phyloP scores from a whole-genome alignment of 257 asterid genomes.

The Nicotiana knightiana region DNA sequence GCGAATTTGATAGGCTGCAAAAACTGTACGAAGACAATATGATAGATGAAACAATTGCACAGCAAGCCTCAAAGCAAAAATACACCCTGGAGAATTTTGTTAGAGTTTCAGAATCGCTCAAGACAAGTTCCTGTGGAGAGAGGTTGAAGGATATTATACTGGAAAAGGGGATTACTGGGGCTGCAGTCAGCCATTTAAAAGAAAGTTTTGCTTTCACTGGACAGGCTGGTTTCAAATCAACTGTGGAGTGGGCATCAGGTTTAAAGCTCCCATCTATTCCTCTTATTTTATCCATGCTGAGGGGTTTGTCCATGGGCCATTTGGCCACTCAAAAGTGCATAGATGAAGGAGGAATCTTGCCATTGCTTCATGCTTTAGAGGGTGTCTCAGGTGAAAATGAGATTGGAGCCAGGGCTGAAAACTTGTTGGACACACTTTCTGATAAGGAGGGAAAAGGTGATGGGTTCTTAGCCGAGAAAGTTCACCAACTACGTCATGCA shows the following conservation, averaged over 20 bases:
- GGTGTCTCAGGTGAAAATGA: slow-evolving; percentile 95
- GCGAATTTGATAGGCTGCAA: slow-evolving; percentile 71
- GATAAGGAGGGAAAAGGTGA: slow-evolving; percentile 79
- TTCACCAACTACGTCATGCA: slow-evolving; percentile 76
- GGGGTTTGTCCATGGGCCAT: slow-evolving; percentile 96
- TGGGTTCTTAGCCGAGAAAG: slow-evolving; percentile 78
- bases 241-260: slow-evolving; percentile 66
- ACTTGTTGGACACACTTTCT: slow-evolving; percentile 89
- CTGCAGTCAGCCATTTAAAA: slow-evolving; percentile 78
- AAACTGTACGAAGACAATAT: slow-evolving; percentile 62
- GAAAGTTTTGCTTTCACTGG: slow-evolving; percentile 65
- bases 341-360: slow-evolving; percentile 76
- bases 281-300: slow-evolving; percentile 84
- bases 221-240: slow-evolving; percentile 68
- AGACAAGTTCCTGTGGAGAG: slow-evolving; percentile 96
- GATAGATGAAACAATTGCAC: slow-evolving; percentile 67
- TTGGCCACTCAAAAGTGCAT: slow-evolving; percentile 80
- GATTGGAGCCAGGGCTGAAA: slow-evolving; percentile 97
- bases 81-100: slow-evolving; percentile 91
- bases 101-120: slow-evolving; percentile 91
- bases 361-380: slow-evolving; percentile 92
- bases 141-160: slow-evolving; percentile 92
- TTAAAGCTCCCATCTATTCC: slow-evolving; percentile 87
- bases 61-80: slow-evolving; percentile 72
- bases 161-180: slow-evolving; percentile 84